Conservation (phyloP, 2,329 filamentous ascomycete genomes). For the Cladophialophora exuberans region DNA sequence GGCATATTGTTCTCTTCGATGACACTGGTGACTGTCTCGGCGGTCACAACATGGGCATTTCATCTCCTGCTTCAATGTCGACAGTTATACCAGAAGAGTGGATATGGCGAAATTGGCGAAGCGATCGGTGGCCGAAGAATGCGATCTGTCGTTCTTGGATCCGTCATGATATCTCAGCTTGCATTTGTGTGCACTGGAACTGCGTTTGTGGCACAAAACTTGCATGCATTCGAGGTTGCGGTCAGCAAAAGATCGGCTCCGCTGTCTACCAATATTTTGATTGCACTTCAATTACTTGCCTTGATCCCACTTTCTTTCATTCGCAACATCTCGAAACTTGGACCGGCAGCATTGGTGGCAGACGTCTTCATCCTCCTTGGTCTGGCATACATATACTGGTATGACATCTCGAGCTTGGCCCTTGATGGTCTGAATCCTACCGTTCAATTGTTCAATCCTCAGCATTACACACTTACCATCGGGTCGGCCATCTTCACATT, state of each 20-base stretch:
- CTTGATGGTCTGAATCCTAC: constrained; percentile 60
- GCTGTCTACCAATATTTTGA: constrained; percentile 62
- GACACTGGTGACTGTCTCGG: constrained; percentile 66
- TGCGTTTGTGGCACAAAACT: constrained; percentile 77
- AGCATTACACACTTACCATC: constrained; percentile 70
- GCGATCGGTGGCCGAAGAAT: constrained; percentile 67
- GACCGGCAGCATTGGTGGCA: constrained; percentile 68
- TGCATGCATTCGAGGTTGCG: constrained; percentile 68
- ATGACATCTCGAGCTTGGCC: constrained; percentile 63
- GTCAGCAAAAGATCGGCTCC: constrained; percentile 54
- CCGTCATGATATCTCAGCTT: constrained; percentile 74
- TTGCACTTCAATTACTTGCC: constrained; percentile 66
- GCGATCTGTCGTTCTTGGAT: constrained; percentile 67
- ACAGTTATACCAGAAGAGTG: constrained; percentile 61
- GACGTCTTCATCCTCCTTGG: constrained; percentile 74
- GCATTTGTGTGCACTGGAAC: constrained; percentile 78
- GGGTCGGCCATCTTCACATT: constrained; percentile 78
- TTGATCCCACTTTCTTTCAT: constrained; percentile 71
- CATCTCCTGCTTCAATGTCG: constrained; percentile 71
- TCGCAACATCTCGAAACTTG: constrained; percentile 75
- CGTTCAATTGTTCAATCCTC: constrained; percentile 71
- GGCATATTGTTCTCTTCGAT: constrained; percentile 75
- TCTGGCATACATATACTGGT: constrained; percentile 73
- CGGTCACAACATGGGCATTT: constrained; percentile 71
- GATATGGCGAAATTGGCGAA: constrained; percentile 74